Conservation (phyloP, 805 yeast species). For the Hagleromyces aurorensis region DNA sequence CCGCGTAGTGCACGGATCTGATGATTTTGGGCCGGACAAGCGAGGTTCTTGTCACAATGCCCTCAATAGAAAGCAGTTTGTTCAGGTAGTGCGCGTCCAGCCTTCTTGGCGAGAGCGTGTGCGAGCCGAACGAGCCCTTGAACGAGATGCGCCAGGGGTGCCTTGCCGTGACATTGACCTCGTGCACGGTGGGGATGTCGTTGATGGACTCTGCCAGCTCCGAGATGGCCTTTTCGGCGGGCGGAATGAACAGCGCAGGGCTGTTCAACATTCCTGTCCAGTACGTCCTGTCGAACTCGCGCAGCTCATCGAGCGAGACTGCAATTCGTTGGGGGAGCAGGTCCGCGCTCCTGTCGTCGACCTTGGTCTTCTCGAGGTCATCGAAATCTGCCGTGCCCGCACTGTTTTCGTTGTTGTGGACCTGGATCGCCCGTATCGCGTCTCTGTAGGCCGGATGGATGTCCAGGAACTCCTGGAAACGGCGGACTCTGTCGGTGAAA, state of each 20-base stretch:
- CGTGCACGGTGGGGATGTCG: conserved; percentile 12
- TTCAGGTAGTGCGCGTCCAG: conserved; percentile 71
- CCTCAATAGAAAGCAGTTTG: conserved; percentile 80
- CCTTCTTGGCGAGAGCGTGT: conserved; percentile 81
- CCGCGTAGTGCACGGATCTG: conserved; percentile 89
- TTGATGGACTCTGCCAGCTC: conserved; percentile 68
- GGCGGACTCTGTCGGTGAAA: conserved; percentile 76
- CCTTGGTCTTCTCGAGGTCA: conserved; percentile 10
- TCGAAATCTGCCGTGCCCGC: conserved; percentile 8
- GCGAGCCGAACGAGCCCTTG: conserved; percentile 86
- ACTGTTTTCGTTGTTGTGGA: conserved; percentile 38
- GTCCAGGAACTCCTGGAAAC: conserved; percentile 81
- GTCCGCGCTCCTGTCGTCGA: conserved; percentile 4
- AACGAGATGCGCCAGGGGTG: conserved; percentile 54
- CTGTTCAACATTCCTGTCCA: conserved; percentile 68
- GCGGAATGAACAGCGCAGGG: conserved; percentile 84
- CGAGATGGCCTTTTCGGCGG: conserved; percentile 78
- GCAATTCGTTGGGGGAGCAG: conserved; percentile 42
- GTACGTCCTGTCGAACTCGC: conserved; percentile 70
- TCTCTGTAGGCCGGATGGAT: conserved; percentile 60
- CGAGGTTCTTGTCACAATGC: conserved; percentile 91
- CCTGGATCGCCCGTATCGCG: conserved; percentile 64
- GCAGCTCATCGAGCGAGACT: conserved; percentile 77
- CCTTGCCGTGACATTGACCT: conserved; percentile 44
- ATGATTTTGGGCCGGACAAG: conserved; percentile 87